Conservation (phyloP, 2,329 filamentous ascomycete genomes). For the Fusarium compactum region DNA sequence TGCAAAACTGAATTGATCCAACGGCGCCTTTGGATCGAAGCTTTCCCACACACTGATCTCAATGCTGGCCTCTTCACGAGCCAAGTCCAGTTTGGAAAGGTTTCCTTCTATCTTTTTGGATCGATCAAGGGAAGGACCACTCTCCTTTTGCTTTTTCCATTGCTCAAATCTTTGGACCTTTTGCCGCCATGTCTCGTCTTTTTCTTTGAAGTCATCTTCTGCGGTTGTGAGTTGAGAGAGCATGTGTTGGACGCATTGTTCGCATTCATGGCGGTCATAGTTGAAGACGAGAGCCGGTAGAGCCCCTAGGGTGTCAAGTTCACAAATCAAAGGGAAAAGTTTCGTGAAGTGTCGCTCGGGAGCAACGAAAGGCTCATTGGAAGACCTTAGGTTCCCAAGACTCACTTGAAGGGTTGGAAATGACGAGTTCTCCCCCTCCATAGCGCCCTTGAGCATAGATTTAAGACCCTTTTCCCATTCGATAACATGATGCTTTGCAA, state of each 20-base stretch:
- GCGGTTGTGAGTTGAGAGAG: slow-evolving; percentile 60
- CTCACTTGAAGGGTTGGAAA: slow-evolving; percentile 49
- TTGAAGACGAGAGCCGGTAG: slow-evolving; percentile 83
- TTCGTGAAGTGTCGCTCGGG: slow-evolving; percentile 3
- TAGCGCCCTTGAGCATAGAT: slow-evolving; percentile 68
- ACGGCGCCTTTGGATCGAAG: slow-evolving; percentile 75
- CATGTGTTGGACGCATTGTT: slow-evolving; percentile 66
- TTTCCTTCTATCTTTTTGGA: slow-evolving; percentile 56
- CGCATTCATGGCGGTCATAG: slow-evolving; percentile 76
- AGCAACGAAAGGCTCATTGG: not conserved
- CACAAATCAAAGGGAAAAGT: slow-evolving; percentile 66
- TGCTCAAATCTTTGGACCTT: slow-evolving; percentile 65
- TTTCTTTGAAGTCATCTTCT: slow-evolving; percentile 64
- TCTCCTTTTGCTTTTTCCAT: slow-evolving; percentile 68
- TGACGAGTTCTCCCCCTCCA: slow-evolving; percentile 62
- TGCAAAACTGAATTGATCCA: slow-evolving; percentile 75
- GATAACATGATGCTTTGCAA: slow-evolving; percentile 74
- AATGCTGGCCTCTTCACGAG: slow-evolving; percentile 66
- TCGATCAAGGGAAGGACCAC: slow-evolving; percentile 46
- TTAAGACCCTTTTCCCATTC: slow-evolving; percentile 75
- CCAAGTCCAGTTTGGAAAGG: slow-evolving; percentile 66
- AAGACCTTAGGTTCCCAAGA: not conserved
- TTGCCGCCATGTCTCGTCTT: slow-evolving; percentile 69
- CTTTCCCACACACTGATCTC: slow-evolving; percentile 70
- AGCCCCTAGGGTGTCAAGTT: slow-evolving; percentile 72